Base-by-base conservation (phyloP, 1,139 yeast species). In the Komagataea norvegica region DNA sequence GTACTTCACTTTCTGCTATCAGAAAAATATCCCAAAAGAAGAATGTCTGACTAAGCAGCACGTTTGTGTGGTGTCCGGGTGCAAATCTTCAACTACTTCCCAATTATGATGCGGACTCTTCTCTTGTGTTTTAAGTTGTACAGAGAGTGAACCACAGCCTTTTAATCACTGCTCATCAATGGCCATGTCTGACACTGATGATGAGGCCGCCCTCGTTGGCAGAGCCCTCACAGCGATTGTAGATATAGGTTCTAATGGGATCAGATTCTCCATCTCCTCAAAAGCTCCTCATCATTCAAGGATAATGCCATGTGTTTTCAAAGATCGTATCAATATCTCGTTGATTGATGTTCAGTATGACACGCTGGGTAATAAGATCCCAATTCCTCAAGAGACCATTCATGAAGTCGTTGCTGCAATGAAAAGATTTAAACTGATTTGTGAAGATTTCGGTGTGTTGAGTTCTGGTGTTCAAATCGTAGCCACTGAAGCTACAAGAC, bases 191-290 rank as follows among this genome's bases (percentile, higher is more conserved):
- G 68, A 64, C 35, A 56, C 57, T 6, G 64, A 61, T 35, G 62
- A 62, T 34, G 77, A 71, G 49, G 72, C 76, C 2, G 73, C 69
- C 13, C 68, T 72, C 5, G 75, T 72, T 9, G 75, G 74, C 3
- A 61, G 77, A 47, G 70, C 75, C 7, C 51, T 74, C 27, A 67
- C 71, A 19, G 79, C 74, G n/a, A 74, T 79, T 31, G 83, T 77
- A 3, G 86, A 79, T 54, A 77, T 79, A 19, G 86, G 85, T 3
- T 75, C 85, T 14, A 77, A 77, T 49, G 86, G 83, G 29, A 71
- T 79, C 37, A 61, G 87, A 40, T 78, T 80, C 53, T 73, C 82
- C 33, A 78, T 80, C 28, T 74, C 84, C 10, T 77, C 84, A 5
- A 67, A 72, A 34, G 79, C 80, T 4, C 65, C 79, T 1, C 76